phyloP scores from a whole-genome alignment of 2,329 filamentous ascomycete genomes.

The Cladosporium sphaerospermum region DNA sequence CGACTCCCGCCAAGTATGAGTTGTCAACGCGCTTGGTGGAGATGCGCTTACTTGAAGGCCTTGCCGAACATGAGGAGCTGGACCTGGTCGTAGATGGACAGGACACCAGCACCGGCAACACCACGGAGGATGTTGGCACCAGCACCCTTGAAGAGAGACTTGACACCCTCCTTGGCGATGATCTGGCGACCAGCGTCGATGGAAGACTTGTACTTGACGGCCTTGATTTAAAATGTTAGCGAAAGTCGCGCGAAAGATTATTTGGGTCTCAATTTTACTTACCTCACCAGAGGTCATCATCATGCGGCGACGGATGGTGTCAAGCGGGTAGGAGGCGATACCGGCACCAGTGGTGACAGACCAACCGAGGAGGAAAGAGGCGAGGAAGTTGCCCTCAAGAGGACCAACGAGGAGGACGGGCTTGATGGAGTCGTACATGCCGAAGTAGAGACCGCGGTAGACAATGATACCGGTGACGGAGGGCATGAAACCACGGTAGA shows the following conservation, averaged over 20 bases:
- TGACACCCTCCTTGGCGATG: slow-evolving; percentile 92
- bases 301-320: slow-evolving; percentile 99
- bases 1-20: slow-evolving; percentile 8
- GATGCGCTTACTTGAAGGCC: slow-evolving; percentile 70
- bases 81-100: slow-evolving; percentile 99
- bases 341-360: slow-evolving; percentile 99
- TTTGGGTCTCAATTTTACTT: slow-evolving; percentile 27
- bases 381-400: slow-evolving; percentile 98
- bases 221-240: slow-evolving; percentile 47
- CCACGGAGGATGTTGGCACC: slow-evolving; percentile 99
- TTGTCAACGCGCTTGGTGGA: slow-evolving; percentile 10
- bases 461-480: slow-evolving; percentile 98
- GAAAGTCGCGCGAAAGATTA: slow-evolving; percentile 27
- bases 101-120: slow-evolving; percentile 99
- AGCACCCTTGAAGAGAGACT: slow-evolving; percentile 99
- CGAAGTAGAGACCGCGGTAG: slow-evolving; percentile 99
- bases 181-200: slow-evolving; percentile 95
- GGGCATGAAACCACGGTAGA: slow-evolving; percentile 99
- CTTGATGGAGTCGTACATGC: slow-evolving; percentile 99
- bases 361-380: slow-evolving; percentile 98
- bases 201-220: slow-evolving; percentile 99
- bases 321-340: slow-evolving; percentile 99
- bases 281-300: slow-evolving; percentile 93
- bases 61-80: slow-evolving; percentile 99
- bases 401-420: slow-evolving; percentile 85